Percentiles rank a stretch among this genome's conserved stretches.
These are phyloP conservation scores for Juglanconis sp. DNA, from an alignment of 2,329 filamentous ascomycete genomes.

Conservation along the genomic window DNA sequence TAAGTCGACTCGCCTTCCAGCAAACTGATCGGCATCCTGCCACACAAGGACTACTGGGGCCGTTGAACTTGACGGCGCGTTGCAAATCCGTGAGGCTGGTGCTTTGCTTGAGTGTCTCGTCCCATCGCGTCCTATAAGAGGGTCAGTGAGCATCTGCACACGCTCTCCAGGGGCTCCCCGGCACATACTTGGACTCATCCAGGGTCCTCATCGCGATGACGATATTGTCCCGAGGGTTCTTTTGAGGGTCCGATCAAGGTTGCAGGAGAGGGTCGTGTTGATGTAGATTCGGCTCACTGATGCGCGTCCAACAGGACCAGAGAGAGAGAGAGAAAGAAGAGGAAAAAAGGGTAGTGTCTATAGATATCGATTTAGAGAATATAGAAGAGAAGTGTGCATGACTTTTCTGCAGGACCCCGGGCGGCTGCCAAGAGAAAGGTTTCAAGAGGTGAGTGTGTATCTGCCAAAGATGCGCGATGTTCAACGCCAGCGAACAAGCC, in stretches of 20 bases:
- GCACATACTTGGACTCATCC: slow-evolving; percentile 48
- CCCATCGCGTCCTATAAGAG: slow-evolving; percentile 61
- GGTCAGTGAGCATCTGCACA: not conserved
- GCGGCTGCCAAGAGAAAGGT: not conserved
- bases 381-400: not conserved
- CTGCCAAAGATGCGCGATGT: slow-evolving; percentile 5
- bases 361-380: not conserved
- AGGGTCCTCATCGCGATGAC: slow-evolving; percentile 46
- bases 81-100: slow-evolving; percentile 59
- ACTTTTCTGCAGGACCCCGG: not conserved
- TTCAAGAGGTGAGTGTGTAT: slow-evolving; percentile 2
- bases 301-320: not conserved
- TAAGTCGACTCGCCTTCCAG: slow-evolving; percentile 63
- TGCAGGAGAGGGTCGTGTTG: not conserved
- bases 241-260: not conserved
- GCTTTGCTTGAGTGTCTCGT: slow-evolving; percentile 56
- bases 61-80: slow-evolving; percentile 60
- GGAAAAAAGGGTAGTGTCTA: not conserved
- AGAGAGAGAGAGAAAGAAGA: not conserved
- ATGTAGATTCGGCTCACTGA: not conserved
- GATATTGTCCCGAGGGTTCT: not conserved
- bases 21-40: slow-evolving; percentile 79
- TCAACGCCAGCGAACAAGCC: not conserved
- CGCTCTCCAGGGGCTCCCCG: not conserved
- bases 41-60: slow-evolving; percentile 60